A percentile compares a stretch with the other conserved stretches of the same genome.
These are phyloP conservation scores for Coniochaeta prunicola DNA, from an alignment of 2,329 filamentous ascomycete genomes.

Conservation along the genomic window DNA sequence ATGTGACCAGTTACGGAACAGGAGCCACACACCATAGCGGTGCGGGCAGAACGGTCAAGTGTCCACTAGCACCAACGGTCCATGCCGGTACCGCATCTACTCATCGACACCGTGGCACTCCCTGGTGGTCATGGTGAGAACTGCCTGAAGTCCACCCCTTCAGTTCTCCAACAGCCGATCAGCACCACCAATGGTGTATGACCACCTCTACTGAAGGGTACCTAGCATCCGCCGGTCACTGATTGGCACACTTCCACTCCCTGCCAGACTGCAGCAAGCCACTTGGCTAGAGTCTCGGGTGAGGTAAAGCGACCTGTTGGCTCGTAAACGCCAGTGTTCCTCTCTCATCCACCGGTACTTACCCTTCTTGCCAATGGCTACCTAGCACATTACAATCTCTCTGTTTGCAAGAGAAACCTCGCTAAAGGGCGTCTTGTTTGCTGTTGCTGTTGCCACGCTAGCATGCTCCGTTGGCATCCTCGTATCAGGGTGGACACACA, in stretches of 20 bases:
- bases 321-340: neutral
- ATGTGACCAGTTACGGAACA: neutral
- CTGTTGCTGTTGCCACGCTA: neutral
- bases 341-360: neutral
- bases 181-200: neutral
- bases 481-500: neutral
- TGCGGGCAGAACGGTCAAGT: neutral
- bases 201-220: neutral
- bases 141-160: neutral
- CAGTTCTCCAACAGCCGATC: neutral
- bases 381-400: neutral
- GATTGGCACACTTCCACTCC: neutral
- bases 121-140: neutral
- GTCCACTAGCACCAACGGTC: neutral
- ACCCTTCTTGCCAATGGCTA: neutral
- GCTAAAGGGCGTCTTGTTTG: neutral
- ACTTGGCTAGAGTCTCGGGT: neutral
- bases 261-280: neutral
- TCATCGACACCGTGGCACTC: neutral
- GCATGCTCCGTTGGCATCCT: neutral
- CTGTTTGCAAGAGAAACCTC: neutral
- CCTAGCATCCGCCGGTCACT: neutral
- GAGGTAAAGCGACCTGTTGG: neutral
- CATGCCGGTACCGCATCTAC: neutral
- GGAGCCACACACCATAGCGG: neutral